Evolutionary conservation across 2,329 filamentous ascomycete species (phyloP).

Genomic region (Monilinia vaccinii-corymbosi): DNA sequence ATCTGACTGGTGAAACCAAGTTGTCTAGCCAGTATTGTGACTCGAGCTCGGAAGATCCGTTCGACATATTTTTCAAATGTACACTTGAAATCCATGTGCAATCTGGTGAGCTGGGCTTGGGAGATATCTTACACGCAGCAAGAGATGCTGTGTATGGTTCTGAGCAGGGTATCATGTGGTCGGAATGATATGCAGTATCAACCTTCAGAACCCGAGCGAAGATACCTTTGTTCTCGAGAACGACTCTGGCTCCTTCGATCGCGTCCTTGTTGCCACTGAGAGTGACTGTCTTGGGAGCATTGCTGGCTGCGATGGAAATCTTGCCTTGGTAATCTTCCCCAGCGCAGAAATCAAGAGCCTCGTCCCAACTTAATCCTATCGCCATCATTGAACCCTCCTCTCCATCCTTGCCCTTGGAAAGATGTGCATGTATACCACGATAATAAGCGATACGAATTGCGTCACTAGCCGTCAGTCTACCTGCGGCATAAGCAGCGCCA

Average conservation of each 20-base stretch:
- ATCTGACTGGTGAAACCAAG: constrained; percentile 36
- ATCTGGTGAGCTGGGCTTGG: not conserved
- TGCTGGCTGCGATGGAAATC: constrained; percentile 27
- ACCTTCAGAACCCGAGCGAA: constrained; percentile 19
- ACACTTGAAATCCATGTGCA: constrained; percentile 33
- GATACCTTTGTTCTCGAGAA: constrained; percentile 12
- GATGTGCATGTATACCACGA: constrained; percentile 23
- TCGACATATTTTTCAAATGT: constrained; percentile 18
- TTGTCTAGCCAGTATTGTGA: constrained; percentile 38
- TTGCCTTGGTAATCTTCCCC: constrained; percentile 9
- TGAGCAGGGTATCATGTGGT: constrained; percentile 20
- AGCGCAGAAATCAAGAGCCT: constrained; percentile 10
- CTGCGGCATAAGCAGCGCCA: constrained; percentile 36
- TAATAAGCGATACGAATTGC: constrained; percentile 39
- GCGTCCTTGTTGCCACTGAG: constrained; percentile 22
- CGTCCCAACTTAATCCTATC: constrained; percentile 29
- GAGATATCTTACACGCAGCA: constrained; percentile 23
- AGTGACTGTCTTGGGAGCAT: constrained; percentile 20
- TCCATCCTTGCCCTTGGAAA: constrained; percentile 10
- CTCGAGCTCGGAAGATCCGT: constrained; percentile 16
- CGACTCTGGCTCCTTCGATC: constrained; percentile 7
- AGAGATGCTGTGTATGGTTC: constrained; percentile 13
- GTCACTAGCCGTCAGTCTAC: constrained; percentile 26
- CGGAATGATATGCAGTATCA: constrained; percentile 21
- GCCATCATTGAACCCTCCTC: constrained; percentile 41